Conservation (phyloP, 495 filamentous ascomycete genomes). For the Filosporella fistucella region DNA sequence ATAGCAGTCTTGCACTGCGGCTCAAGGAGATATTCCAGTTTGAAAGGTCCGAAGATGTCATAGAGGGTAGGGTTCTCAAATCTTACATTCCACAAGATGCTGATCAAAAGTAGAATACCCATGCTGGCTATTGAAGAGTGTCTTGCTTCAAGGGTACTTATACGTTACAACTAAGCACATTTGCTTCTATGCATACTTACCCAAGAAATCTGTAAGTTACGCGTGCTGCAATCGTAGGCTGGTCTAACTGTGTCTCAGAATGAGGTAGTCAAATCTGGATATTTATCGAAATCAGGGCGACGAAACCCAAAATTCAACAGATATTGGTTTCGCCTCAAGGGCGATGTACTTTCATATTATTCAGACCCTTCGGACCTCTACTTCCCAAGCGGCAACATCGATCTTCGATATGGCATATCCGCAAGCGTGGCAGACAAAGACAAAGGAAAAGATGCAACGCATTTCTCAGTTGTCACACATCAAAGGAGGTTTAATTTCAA, state of each 20-base stretch:
- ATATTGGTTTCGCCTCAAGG: conserved; percentile 96
- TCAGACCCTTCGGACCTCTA: conserved; percentile 78
- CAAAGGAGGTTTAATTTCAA: conserved; percentile 82
- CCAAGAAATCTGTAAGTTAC: conserved; percentile 71
- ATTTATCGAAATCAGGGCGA: conserved; percentile 83
- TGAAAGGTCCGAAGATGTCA: conserved; percentile 75
- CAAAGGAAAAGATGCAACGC: conserved; percentile 60
- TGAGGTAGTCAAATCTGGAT: conserved; percentile 79
- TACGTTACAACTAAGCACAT: conserved; percentile 93
- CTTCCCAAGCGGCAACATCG: conserved; percentile 88
- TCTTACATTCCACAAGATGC: neutral
- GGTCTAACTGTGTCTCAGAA: conserved; percentile 46
- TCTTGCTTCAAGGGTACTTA: conserved; percentile 91
- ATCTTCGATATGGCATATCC: conserved; percentile 87
- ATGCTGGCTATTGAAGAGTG: conserved; percentile 89
- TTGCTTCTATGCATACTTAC: conserved; percentile 95
- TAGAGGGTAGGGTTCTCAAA: conserved; percentile 52
- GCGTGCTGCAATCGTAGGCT: neutral
- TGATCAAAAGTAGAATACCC: conserved; percentile 66
- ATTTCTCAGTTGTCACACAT: conserved; percentile 79
- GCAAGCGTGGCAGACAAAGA: conserved; percentile 69
- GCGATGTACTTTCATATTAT: conserved; percentile 94
- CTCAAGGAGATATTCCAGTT: conserved; percentile 90
- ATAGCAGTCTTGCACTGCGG: conserved; percentile 56
- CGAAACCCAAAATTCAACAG: conserved; percentile 86